A percentile compares a stretch with the other conserved stretches of the same genome.
Conservation (phyloP, 2,329 filamentous ascomycete genomes). For the Aspergillus neoniger region DNA sequence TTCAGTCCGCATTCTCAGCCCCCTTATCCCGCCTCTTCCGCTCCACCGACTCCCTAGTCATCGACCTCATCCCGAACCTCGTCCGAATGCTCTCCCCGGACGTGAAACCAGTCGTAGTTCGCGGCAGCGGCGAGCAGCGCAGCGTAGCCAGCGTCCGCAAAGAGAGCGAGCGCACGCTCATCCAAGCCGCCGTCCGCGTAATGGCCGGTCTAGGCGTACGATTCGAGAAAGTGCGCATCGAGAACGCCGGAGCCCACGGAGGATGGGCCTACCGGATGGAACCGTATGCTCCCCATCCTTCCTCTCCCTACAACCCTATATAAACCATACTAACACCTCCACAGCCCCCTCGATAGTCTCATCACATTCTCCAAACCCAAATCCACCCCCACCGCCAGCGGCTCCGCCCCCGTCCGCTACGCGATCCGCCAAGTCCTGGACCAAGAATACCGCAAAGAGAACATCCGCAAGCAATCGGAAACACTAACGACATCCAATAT, state of each 20-base stretch:
- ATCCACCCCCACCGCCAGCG: constrained; percentile 49
- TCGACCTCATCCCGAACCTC: constrained; percentile 82
- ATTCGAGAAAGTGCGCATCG: constrained; percentile 78
- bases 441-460: constrained; percentile 79
- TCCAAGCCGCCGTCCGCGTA: constrained; percentile 75
- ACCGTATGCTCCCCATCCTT: constrained; percentile 65
- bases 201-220: constrained; percentile 80
- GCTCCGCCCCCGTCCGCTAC: constrained; percentile 76
- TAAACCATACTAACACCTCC: constrained; percentile 13
- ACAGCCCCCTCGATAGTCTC: constrained; percentile 71
- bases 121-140: constrained; percentile 64
- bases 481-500: constrained; percentile 45
- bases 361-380: constrained; percentile 60
- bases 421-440: constrained; percentile 91
- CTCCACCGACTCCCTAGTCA: constrained; percentile 73
- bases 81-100: constrained; percentile 82
- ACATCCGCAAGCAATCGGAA: constrained; percentile 65
- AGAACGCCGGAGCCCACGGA: constrained; percentile 62
- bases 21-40: constrained; percentile 76
- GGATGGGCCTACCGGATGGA: constrained; percentile 94
- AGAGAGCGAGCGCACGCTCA: constrained; percentile 78
- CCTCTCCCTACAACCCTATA: background rate
- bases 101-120: constrained; percentile 85
- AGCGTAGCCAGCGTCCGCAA: constrained; percentile 83
- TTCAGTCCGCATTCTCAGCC: constrained; percentile 72